Percentiles rank a stretch among this genome's conserved stretches.
Conservation (phyloP, 2,329 filamentous ascomycete species). For the Verticillium albo-atrum region DNA sequence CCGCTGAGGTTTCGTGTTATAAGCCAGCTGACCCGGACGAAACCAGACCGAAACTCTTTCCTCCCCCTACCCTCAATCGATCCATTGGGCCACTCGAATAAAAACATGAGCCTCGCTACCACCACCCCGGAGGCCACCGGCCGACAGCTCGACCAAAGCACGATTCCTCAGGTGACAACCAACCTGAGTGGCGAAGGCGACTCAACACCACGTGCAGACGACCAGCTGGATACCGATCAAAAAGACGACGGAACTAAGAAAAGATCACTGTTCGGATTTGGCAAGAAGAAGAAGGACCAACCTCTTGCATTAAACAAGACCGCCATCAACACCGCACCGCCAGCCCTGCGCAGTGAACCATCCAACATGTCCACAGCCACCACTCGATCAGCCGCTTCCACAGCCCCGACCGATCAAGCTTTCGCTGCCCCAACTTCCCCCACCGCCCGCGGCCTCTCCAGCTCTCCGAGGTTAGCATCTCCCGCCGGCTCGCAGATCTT, state of each 20-base stretch:
- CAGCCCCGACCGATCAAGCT: conserved; percentile 35
- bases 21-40: not conserved
- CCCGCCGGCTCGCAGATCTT: conserved; percentile 82
- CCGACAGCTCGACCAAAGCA: conserved; percentile 19
- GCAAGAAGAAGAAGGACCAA: conserved; percentile 54
- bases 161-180: conserved; percentile 20
- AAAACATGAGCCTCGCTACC: conserved; percentile 21
- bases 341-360: conserved; percentile 19
- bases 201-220: conserved; percentile 24
- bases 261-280: conserved; percentile 56
- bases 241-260: conserved; percentile 38
- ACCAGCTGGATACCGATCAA: conserved; percentile 9
- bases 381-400: conserved; percentile 34
- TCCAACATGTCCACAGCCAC: conserved; percentile 32
- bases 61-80: not conserved
- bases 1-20: not conserved
- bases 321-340: conserved; percentile 25
- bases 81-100: not conserved
- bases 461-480: conserved; percentile 71
- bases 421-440: conserved; percentile 58
- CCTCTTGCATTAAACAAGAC: conserved; percentile 27
- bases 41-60: not conserved
- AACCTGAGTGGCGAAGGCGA: conserved; percentile 20
- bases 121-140: conserved; percentile 18
- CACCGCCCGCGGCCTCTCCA: conserved; percentile 56